These are phyloP conservation scores for Xerocomus spinulosus DNA, from an alignment of 768 basidiomycete species.

Conservation along the genomic window DNA sequence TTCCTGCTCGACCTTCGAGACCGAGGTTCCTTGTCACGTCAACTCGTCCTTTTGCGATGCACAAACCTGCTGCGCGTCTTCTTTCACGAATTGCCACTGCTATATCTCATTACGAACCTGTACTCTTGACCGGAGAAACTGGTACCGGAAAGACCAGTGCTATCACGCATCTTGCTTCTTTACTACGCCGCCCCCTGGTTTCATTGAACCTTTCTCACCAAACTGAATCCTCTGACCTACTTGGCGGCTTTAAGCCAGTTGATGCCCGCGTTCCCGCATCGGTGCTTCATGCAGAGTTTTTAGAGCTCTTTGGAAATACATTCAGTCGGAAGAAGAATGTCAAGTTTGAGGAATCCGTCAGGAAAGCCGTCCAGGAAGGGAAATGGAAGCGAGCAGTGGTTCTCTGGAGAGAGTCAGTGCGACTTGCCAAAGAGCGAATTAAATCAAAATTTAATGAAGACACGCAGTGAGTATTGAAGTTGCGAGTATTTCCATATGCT, in stretches of 20 bases:
- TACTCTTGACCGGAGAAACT: constrained; percentile 93
- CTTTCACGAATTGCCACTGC: constrained; percentile 77
- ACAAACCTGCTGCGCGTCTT: constrained; percentile 74
- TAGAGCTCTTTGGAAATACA: constrained; percentile 75
- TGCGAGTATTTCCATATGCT: background rate
- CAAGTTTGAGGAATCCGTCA: constrained; percentile 75
- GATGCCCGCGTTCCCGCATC: constrained; percentile 78
- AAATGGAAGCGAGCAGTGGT: constrained; percentile 83
- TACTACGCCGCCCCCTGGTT: constrained; percentile 72
- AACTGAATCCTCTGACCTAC: constrained; percentile 88
- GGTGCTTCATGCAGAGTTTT: constrained; percentile 65
- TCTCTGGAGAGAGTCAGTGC: constrained; percentile 76
- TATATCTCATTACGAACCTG: constrained; percentile 70
- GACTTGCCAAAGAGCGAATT: constrained; percentile 66
- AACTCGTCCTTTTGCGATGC: constrained; percentile 77
- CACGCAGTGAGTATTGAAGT: constrained; percentile 16
- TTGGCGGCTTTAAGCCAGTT: constrained; percentile 96
- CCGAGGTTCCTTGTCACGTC: constrained; percentile 29
- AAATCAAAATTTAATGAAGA: constrained; percentile 31
- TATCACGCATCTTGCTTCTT: constrained; percentile 78
- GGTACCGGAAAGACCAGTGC: constrained; percentile 98
- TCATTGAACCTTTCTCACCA: constrained; percentile 95
- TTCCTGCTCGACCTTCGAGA: constrained; percentile 44
- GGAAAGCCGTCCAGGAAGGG: constrained; percentile 74
- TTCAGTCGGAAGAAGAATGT: constrained; percentile 90